These are phyloP conservation scores for Botrytis cinerea DNA, from an alignment of 2,329 filamentous ascomycete genomes.

Conservation along the genomic window DNA sequence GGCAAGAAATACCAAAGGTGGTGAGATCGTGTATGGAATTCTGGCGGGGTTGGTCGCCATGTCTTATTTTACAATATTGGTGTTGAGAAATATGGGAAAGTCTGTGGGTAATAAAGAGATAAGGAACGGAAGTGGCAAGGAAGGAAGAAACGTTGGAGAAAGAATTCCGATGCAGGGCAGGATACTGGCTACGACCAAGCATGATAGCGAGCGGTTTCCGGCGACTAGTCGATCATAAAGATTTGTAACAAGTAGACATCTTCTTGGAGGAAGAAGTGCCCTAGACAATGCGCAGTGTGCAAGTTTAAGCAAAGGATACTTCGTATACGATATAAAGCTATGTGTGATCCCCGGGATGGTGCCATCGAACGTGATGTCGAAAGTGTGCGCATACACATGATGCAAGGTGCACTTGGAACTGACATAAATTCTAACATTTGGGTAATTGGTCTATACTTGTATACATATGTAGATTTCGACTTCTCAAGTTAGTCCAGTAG, in stretches of 20 bases:
- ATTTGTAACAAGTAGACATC: neutral
- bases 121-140: neutral
- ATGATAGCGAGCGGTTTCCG: neutral
- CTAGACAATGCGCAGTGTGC: neutral
- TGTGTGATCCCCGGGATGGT: neutral
- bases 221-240: neutral
- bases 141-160: neutral
- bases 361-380: neutral
- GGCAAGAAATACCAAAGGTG: slow-evolving; percentile 44
- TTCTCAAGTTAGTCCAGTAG: neutral
- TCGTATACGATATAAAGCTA: neutral
- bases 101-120: neutral
- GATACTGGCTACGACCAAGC: neutral
- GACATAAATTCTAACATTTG: neutral
- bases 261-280: too few relatives aligned
- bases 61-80: slow-evolving; percentile 43
- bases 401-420: neutral
- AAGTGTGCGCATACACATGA: neutral
- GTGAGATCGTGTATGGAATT: slow-evolving; percentile 57
- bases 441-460: neutral
- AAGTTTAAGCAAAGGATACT: neutral
- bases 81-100: neutral
- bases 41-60: slow-evolving; percentile 53
- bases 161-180: neutral
- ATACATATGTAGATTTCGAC: neutral